A percentile compares a stretch with the other conserved stretches of the same genome.
phyloP scores from a whole-genome alignment of 208 protist species.

The Trypanosoma congolense region DNA sequence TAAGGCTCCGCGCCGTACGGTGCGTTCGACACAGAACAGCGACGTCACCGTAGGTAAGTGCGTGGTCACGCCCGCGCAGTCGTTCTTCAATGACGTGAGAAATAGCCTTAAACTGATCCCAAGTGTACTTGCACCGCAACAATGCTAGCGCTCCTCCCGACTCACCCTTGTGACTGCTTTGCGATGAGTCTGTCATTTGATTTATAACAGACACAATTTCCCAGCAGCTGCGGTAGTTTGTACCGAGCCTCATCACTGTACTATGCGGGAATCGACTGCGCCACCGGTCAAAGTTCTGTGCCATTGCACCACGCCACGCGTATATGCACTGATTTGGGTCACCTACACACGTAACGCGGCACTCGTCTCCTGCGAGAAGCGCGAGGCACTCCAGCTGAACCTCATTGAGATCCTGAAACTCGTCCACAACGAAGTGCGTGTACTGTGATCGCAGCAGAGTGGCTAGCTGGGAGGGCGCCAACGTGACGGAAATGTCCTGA shows the following conservation, averaged over 20 bases:
- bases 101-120: slow-evolving; percentile 39
- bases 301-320: slow-evolving; percentile 75
- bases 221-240: slow-evolving; percentile 80
- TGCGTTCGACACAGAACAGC: slow-evolving; percentile 81
- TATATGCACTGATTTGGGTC: slow-evolving; percentile 90
- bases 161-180: slow-evolving; percentile 37
- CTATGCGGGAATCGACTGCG: slow-evolving; percentile 69
- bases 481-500: neutral
- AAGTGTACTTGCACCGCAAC: slow-evolving; percentile 31
- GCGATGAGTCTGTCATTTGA: slow-evolving; percentile 31
- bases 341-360: slow-evolving; percentile 82
- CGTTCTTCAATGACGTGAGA: slow-evolving; percentile 39
- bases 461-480: slow-evolving; percentile 29
- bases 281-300: slow-evolving; percentile 62
- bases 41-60: slow-evolving; percentile 53
- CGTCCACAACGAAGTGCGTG: slow-evolving; percentile 86
- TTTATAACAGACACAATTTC: slow-evolving; percentile 71
- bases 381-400: slow-evolving; percentile 82
- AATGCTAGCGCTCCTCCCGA: slow-evolving; percentile 30
- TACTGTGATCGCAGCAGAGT: slow-evolving; percentile 34
- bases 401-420: slow-evolving; percentile 88
- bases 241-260: slow-evolving; percentile 31
- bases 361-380: slow-evolving; percentile 68
- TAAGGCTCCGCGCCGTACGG: slow-evolving; percentile 30
- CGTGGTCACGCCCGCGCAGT: slow-evolving; percentile 31